Conservation (phyloP, 1,284 basidiomycete genomes). For the Tilletiopsis washingtonensis region DNA sequence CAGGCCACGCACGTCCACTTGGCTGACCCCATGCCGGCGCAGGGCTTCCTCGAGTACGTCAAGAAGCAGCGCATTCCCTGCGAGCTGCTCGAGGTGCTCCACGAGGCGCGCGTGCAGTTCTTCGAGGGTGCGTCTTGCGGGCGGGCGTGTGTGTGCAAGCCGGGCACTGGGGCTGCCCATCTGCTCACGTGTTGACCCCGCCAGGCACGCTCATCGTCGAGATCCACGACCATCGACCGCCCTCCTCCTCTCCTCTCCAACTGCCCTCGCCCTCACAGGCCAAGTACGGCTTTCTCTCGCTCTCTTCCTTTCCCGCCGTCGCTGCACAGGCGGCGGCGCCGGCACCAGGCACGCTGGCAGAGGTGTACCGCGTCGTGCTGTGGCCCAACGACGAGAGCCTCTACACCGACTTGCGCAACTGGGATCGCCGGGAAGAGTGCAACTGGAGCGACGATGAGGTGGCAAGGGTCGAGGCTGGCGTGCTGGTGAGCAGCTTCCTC, state of each 20-base stretch:
- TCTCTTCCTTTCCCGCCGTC: background rate
- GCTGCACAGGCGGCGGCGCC: constrained; percentile 12
- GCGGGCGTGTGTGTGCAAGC: no score
- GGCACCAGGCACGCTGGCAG: constrained; percentile 2
- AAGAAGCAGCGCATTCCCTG: constrained; percentile 37
- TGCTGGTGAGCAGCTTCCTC: constrained; percentile 14
- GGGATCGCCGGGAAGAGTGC: constrained; percentile 27
- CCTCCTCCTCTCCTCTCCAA: background rate
- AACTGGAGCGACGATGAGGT: constrained; percentile 41
- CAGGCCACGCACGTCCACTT: no score
- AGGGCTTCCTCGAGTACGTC: constrained; percentile 34
- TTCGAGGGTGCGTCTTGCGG: constrained; percentile 37
- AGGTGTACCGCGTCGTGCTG: constrained; percentile 39
- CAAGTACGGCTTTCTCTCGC: background rate
- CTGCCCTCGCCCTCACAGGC: background rate
- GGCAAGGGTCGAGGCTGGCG: constrained; percentile 35
- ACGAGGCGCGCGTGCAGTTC: constrained; percentile 33
- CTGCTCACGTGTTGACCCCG: no score
- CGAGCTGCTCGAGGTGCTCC: constrained; percentile 38
- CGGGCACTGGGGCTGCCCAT: no score
- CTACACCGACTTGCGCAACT: constrained; percentile 38
- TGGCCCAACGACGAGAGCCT: constrained; percentile 36
- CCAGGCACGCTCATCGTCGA: constrained; percentile 39
- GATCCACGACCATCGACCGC: constrained; percentile 38
- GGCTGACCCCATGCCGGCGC: background rate